Conservation (phyloP, 2,329 filamentous ascomycete genomes). For the Verticillium tricorpus region DNA sequence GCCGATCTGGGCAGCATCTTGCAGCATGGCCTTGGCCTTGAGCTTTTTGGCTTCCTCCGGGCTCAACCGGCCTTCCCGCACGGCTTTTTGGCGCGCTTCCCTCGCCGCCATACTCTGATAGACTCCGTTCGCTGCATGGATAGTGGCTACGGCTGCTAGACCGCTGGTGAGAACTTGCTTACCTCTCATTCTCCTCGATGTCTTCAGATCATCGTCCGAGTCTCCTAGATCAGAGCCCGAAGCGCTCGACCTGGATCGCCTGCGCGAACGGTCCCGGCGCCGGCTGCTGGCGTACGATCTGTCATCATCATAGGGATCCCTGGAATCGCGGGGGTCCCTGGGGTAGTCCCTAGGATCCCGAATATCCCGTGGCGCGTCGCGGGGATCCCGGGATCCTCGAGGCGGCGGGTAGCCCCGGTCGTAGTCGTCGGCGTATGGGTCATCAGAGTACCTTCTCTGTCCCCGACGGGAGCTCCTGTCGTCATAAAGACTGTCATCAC, state of each 20-base stretch:
- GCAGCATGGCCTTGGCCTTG: conserved; percentile 51
- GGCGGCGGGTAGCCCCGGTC: conserved; percentile 27
- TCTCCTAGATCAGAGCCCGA: conserved; percentile 54
- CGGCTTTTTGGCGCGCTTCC: conserved; percentile 46
- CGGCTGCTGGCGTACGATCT: conserved; percentile 35
- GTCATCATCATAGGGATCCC: conserved; percentile 41
- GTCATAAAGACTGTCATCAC: conserved; percentile 41
- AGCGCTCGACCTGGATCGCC: conserved; percentile 38
- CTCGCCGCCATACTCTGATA: conserved; percentile 56
- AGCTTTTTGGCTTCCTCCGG: conserved; percentile 49
- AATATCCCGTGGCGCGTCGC: conserved; percentile 25
- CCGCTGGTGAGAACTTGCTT: conserved; percentile 56
- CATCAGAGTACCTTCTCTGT: conserved; percentile 34
- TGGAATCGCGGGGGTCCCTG: conserved; percentile 1
- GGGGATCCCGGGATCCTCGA: conserved; percentile 21
- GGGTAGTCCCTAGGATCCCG: conserved; percentile 17
- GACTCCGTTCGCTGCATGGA: conserved; percentile 55
- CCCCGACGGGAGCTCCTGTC: conserved; percentile 30
- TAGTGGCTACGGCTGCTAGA: conserved; percentile 53
- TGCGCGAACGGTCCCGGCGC: conserved; percentile 27
- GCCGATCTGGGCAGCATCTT: conserved; percentile 55
- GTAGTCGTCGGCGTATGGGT: conserved; percentile 42
- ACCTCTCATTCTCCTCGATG: conserved; percentile 54
- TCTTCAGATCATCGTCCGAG: conserved; percentile 52
- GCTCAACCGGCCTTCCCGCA: conserved; percentile 48